These are phyloP conservation scores for Aureobasidium pullulans DNA, from an alignment of 2,329 filamentous ascomycete genomes.

Conservation along the genomic window DNA sequence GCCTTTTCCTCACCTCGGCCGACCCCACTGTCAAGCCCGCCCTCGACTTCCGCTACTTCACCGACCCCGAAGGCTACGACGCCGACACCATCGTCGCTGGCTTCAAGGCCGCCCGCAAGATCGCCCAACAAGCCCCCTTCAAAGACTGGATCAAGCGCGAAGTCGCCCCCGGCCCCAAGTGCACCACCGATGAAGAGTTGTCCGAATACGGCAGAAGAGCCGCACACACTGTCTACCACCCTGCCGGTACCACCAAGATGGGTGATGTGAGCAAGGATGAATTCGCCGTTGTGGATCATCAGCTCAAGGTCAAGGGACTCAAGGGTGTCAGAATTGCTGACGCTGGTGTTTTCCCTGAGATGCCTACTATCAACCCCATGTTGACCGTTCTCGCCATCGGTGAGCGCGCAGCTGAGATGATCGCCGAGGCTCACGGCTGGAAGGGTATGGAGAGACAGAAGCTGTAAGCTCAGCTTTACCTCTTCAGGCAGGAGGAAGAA, in stretches of 20 bases:
- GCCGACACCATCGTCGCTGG: slow-evolving; percentile 75
- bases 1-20: slow-evolving; percentile 67
- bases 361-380: slow-evolving; percentile 85
- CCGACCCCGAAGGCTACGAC: slow-evolving; percentile 77
- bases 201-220: slow-evolving; percentile 73
- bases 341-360: slow-evolving; percentile 80
- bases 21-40: slow-evolving; percentile 73
- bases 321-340: slow-evolving; percentile 73
- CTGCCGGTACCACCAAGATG: slow-evolving; percentile 86
- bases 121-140: slow-evolving; percentile 65
- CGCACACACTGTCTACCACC: slow-evolving; percentile 87
- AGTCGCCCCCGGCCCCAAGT: slow-evolving; percentile 65
- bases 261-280: slow-evolving; percentile 62
- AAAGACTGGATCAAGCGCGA: slow-evolving; percentile 76
- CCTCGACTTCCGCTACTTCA: slow-evolving; percentile 85
- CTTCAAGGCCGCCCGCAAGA: slow-evolving; percentile 63
- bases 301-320: slow-evolving; percentile 65
- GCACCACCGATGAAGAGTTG: slow-evolving; percentile 72
- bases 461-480: slow-evolving; percentile 33
- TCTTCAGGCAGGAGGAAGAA: too few relatives aligned
- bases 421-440: slow-evolving; percentile 66
- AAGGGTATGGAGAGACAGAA: slow-evolving; percentile 47
- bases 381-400: slow-evolving; percentile 77
- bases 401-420: slow-evolving; percentile 76
- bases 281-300: slow-evolving; percentile 70